Evolutionary conservation across 352 stramenopile genomes (phyloP).

Genomic region (Pythium graminicola): DNA sequence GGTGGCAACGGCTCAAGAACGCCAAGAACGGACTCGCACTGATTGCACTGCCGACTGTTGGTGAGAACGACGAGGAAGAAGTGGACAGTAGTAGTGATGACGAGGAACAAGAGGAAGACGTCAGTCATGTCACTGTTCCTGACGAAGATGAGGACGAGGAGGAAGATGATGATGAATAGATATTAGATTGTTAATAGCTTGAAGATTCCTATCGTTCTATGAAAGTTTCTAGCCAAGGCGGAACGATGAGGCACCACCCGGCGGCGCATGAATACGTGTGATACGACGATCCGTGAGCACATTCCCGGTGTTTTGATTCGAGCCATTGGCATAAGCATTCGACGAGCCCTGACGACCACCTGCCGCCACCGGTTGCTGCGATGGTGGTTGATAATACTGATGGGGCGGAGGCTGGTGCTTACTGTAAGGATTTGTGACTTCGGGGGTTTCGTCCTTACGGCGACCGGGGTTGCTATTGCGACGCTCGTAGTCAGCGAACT

Average conservation of each 20-base stretch:
- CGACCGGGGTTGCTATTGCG: constrained; percentile 24
- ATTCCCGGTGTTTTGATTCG: constrained; percentile 87
- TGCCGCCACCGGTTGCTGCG: constrained; percentile 7
- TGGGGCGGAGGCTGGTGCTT: constrained; percentile 21
- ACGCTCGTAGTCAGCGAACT: constrained; percentile 47
- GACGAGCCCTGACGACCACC: constrained; percentile 38
- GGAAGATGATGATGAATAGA: constrained; percentile 25
- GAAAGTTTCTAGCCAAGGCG: constrained; percentile 47
- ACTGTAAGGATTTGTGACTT: constrained; percentile 44
- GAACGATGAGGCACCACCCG: constrained; percentile 79
- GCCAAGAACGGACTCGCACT: constrained; percentile 89
- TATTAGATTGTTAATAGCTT: constrained; percentile 4
- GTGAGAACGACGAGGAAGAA: constrained; percentile 24
- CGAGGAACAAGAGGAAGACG: constrained; percentile 20
- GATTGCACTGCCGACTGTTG: constrained; percentile 72
- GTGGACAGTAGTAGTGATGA: constrained; percentile 12
- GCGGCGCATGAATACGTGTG: constrained; percentile 85
- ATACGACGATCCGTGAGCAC: constrained; percentile 87
- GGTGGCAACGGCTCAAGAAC: constrained; percentile 85
- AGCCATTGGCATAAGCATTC: constrained; percentile 77
- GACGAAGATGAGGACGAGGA: constrained; percentile 12
- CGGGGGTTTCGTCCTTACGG: constrained; percentile 47
- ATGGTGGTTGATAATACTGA: constrained; percentile 23
- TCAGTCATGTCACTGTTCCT: too few species aligned
- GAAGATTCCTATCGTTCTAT: background rate